Evolutionary conservation across 2,329 filamentous ascomycete genomes (phyloP), one percentile per base, ranked within the genome.

Genomic region (Colletotrichum simmondsii): DNA sequence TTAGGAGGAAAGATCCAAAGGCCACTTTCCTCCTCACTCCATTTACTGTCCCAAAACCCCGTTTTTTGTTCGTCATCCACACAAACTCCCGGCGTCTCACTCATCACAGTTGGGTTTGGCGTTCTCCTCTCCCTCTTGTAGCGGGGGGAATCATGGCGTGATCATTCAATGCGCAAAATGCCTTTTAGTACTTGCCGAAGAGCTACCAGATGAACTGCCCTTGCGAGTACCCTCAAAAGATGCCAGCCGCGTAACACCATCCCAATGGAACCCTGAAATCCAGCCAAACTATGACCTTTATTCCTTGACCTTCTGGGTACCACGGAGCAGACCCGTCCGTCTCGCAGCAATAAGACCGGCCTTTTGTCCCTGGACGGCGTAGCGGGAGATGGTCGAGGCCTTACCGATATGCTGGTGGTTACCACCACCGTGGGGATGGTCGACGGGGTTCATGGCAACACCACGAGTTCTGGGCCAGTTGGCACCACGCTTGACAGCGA

Each of bases 391-490:
- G 86, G 97, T 99, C 80, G 97, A 99, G 83, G 97, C 97, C 91
- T 99, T 98, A 94, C 97, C 95, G 85, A 98, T 98, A 89, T 99
- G 97, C 92, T 99, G 97, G 89, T 99, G 97, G 93, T 99, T 98
- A 98, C 97, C 89, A 94, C 93, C 94, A 94, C 94, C 94, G 93
- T 97, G 94, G 87, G 94, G 94, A 92, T 99, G 97, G 90, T 99
- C 97, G 84, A 99, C 97, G 83, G 97, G 97, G 91, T 99, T 99
- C 97, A 99, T 99, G 88, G 97, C 97, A 93, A 99, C 97, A 98
- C 97, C 97, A 97, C 97, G 96, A 92, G 97, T 99, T 94, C 97
- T 98, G 89, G 97, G 97, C 97, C 97, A 99, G 95, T 99, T 98
- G 71, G 61, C 61, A 54, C 61, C 61, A 86, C 97, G 95, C 95